phyloP scores from a whole-genome alignment of 176 grass and related monocot genomes.

The Triticum turgidum region DNA sequence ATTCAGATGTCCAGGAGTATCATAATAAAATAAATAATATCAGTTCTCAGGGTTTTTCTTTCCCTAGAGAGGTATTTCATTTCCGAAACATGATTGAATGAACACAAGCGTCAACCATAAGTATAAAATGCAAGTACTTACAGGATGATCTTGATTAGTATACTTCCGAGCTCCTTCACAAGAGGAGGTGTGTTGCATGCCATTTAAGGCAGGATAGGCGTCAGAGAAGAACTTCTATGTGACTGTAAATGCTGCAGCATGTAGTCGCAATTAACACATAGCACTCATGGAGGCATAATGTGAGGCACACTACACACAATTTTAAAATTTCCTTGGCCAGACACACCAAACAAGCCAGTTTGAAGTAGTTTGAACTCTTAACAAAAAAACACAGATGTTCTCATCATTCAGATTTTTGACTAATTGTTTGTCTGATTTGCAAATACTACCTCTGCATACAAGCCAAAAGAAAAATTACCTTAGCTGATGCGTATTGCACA shows the following conservation, averaged over 20 bases:
- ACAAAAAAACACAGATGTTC: neutral
- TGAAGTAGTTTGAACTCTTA: neutral
- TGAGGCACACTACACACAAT: neutral
- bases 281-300: neutral
- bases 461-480: conserved; percentile 47
- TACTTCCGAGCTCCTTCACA: conserved; percentile 39
- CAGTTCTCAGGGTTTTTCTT: neutral
- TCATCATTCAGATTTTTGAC: neutral
- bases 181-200: conserved; percentile 4
- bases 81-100: neutral
- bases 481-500: conserved; percentile 88
- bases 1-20: neutral
- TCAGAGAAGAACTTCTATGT: conserved; percentile 54
- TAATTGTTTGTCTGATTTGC: neutral
- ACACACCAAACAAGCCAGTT: neutral
- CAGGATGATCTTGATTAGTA: conserved; percentile 35
- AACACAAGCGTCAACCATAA: neutral
- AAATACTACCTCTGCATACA: neutral
- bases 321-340: neutral
- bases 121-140: conserved; percentile 36
- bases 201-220: conserved; percentile 40
- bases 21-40: neutral
- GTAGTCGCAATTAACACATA: conserved; percentile 13
- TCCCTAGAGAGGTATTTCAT: neutral
- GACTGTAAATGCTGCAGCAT: conserved; percentile 78